phyloP scores from a whole-genome alignment of 345 rosid species.

The Firmiana major region DNA sequence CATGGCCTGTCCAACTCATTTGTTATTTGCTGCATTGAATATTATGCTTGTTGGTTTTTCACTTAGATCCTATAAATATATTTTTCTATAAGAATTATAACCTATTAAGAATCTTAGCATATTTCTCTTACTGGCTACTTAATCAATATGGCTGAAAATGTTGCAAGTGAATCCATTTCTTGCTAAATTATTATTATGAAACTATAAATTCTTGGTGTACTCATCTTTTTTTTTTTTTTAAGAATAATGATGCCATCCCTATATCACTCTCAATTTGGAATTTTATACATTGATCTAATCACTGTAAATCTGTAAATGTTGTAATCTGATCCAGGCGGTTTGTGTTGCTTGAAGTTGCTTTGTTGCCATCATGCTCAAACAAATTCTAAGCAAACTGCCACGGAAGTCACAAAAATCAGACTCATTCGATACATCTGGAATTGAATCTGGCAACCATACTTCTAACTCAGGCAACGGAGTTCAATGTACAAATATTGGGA shows the following conservation, averaged over 20 bases:
- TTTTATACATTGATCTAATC: neutral
- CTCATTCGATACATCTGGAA: constrained; percentile 37
- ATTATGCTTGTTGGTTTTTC: neutral
- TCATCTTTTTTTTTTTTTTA: neutral
- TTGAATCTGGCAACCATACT: constrained; percentile 37
- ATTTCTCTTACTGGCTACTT: neutral
- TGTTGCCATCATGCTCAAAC: constrained; percentile 58
- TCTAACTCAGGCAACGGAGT: constrained; percentile 37
- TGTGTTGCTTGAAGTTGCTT: constrained; percentile 24
- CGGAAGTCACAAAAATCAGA: constrained; percentile 54
- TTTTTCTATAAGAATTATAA: neutral
- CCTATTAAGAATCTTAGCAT: constrained; percentile 4
- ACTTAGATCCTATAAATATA: neutral
- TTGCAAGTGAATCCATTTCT: neutral
- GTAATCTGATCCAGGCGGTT: constrained; percentile 20
- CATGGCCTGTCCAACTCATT: neutral
- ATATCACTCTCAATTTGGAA: neutral
- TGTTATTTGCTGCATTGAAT: constrained; percentile 3
- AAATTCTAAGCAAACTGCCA: constrained; percentile 73
- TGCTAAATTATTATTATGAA: neutral
- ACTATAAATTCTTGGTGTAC: neutral
- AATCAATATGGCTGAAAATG: constrained; percentile 5
- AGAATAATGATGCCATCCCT: neutral
- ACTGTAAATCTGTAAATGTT: neutral
- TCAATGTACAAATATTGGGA: constrained; percentile 57